Base-by-base conservation (phyloP, 2,329 filamentous ascomycete genomes). In the Cordyceps cateniannulata region DNA sequence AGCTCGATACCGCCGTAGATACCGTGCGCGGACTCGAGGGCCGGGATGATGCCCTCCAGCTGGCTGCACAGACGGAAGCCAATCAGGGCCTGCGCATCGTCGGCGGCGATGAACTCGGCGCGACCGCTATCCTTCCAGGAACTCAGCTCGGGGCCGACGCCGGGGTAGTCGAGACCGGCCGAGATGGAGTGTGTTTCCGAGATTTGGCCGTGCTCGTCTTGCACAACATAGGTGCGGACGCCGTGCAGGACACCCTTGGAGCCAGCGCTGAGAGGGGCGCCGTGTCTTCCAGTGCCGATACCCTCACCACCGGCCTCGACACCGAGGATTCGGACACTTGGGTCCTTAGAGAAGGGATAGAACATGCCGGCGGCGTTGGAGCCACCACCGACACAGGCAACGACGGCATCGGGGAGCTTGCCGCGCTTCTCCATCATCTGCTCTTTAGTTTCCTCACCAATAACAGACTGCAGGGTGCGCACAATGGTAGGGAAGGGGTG, bases 401-500 rank as follows among this genome's bases (percentile, higher is more conserved):
- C 91, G 24, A 99, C 93, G 1, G 93, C 95, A 68, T 99, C 95
- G 4, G 95, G 95, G 2, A 99, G 85, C 77, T 95, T 93, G 66
- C 91, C 91, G 52, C 88, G 86, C 74, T 90, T 86, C 71, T 88
- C 86, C 64, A 85, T 79, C 88, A 99, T 93, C 77, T 98, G 93
- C 68, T 87, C 78, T 80, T 95, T 96, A 49, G 95, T 97, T 80
- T 99, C 95, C 67, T 89, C 85, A 60, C 95, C 95, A 66, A 99
- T 99, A 64, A 99, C 89, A 5, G 89, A 95, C 77, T 98, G 95
- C 86, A 99, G 97, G 0, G 93, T 97, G 63, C 95, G 88, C 57
- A 98, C 95, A 64, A 98, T 98, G 56, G 91, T 96, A 1, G 95
- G 95, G 87, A 97, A 98, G 12, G 95, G 95, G 73, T 99, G 95